These are phyloP conservation scores for Trichoderma harzianum DNA, from an alignment of 2,329 filamentous ascomycete species.

Conservation along the genomic window DNA sequence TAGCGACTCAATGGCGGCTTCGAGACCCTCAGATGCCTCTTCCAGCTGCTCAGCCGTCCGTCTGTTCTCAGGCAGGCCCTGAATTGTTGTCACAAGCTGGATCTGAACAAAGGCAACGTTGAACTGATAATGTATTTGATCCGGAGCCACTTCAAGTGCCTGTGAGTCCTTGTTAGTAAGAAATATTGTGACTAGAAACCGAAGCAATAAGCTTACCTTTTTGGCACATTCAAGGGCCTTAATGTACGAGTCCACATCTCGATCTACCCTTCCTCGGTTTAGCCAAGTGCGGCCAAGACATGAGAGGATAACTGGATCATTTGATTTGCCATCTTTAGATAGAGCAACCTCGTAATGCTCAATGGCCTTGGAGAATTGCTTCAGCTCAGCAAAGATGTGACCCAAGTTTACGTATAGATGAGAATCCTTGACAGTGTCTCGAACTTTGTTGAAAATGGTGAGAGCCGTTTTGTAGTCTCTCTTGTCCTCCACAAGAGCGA, in stretches of 20 bases:
- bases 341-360: conserved; percentile 91
- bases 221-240: conserved; percentile 59
- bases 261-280: conserved; percentile 66
- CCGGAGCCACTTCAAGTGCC: conserved; percentile 74
- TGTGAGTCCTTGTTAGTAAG: conserved; percentile 28
- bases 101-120: conserved; percentile 98
- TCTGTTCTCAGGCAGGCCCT: conserved; percentile 69
- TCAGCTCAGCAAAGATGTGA: conserved; percentile 85
- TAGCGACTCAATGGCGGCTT: conserved; percentile 74
- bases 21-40: conserved; percentile 73
- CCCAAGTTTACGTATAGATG: conserved; percentile 91
- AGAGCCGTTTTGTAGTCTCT: conserved; percentile 82
- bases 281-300: conserved; percentile 88
- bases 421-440: conserved; percentile 83
- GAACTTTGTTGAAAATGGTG: conserved; percentile 83
- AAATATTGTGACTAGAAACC: neutral
- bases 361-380: conserved; percentile 86
- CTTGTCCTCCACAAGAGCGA: conserved; percentile 90
- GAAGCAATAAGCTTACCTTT: conserved; percentile 46
- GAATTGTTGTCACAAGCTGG: conserved; percentile 80
- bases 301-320: conserved; percentile 75
- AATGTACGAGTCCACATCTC: conserved; percentile 55
- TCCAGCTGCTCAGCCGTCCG: conserved; percentile 78
- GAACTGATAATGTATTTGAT: conserved; percentile 90
- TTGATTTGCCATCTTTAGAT: conserved; percentile 68